Base-by-base conservation (phyloP, 495 filamentous ascomycete genomes). In the Penicillium daleae region DNA sequence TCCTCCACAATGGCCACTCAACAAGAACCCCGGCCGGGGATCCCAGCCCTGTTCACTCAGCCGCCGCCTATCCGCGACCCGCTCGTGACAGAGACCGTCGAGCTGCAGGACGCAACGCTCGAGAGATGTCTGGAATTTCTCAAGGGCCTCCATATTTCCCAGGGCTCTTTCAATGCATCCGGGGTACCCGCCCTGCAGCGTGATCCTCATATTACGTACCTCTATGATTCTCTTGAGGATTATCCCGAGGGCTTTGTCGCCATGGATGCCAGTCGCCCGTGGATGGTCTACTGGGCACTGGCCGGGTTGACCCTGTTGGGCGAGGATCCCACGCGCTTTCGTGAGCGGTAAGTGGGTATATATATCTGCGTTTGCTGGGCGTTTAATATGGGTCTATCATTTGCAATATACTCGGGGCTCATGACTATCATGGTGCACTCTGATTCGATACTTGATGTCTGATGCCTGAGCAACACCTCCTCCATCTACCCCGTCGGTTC, bases 241-340 rank as follows among this genome's bases (percentile, higher is more conserved):
- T 86, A 95, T 59, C 91, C 92, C 0, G 71, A 80, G 3, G 74
- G 76, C 12, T 95, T 89, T 70, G 85, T 89, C 22, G 77, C 77
- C 1, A 82, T 90, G 53, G 95, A 99, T 78, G 88, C 95, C 17
- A 90, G 87, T 66, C 81, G 95, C 50, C 92, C 95, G 2, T 99
- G 95, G 95, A 83, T 97, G 67, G 76, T 95, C 63, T 98, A 98
- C 76, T 99, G 95, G 95, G 88, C 85, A 44, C 76, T 98, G 32
- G 84, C 85, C 10, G 91, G 85, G 0, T 80, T 98, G 26, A 77
- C 81, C 39, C 74, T 91, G 22, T 80, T 98, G 39, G 92, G 92
- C 22, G 85, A 90, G 65, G 92, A 97, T 71, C 79, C 94, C 19
- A 84, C 81, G 33, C 67, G 74, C 60, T 93, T 92, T 68, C 84